Evolutionary conservation across 768 basidiomycete genomes (phyloP), one percentile per base, ranked within the genome.

Genomic region (Leucosporidium scottii): DNA sequence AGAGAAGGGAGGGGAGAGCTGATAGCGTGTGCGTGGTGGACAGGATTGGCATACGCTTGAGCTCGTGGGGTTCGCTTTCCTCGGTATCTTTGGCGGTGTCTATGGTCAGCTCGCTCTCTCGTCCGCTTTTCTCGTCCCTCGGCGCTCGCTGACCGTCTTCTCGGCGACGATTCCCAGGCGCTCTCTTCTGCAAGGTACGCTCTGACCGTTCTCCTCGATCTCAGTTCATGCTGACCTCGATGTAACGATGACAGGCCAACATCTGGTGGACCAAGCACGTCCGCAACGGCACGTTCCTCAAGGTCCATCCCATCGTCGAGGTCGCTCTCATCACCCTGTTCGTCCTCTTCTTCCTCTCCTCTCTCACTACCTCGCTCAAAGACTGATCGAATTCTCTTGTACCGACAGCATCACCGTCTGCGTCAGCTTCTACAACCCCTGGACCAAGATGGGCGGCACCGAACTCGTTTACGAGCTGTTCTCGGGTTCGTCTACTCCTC

Each of bases 41-140:
- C 74, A 92, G 87, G 92, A 96, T 75, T 97, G 94, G 89, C 91
- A 96, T 77, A 87, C 86, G 25, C 88, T 87, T 75, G 93, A 98
- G 77, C 82, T 97, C 20, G 66, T 88, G 9, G 87, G 88, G 28
- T 99, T 97, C 78, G 76, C 93, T 10, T 75, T 92, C 48, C 82
- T 99, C 17, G 94, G 93, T 1, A 80, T 91, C n/a, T 85, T 96
- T 68, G 94, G 96, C 15, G 94, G 96, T 12, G 78, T 97, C 15
- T 98, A 93, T 74, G 96, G 39, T 44, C 8, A 44, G 39, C 12
- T 36, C 34, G 34, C 12, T 5, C 34, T 36, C 34, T 36, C 34
- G 5, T 12, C 12, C 34, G 34, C 34, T 36, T 12, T 36, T 5
- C 5, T 5, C 34, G 34, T 12, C 34, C 6, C 6, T 5, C 6